A percentile compares a stretch with the other conserved stretches of the same genome.
Evolutionary conservation across 805 yeast species (phyloP).

Genomic region (Wickerhamomyces queroliae): DNA sequence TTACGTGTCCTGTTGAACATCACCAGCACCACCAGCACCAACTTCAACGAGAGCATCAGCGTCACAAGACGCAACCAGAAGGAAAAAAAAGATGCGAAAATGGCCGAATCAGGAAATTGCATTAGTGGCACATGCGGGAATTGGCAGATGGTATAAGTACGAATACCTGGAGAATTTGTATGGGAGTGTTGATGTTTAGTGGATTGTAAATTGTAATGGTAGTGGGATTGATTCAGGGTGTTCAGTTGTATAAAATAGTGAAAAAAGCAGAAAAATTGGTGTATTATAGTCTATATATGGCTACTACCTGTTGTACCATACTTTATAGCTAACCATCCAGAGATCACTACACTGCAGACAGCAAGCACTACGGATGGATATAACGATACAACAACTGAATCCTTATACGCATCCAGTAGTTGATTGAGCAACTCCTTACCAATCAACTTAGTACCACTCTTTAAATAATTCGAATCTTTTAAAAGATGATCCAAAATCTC

Average conservation of each 20-base stretch:
- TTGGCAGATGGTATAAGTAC: no score
- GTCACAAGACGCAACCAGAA: neutral
- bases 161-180: no score
- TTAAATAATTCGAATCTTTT: constrained; percentile 1
- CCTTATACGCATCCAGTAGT: constrained; percentile 1
- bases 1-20: no score
- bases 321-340: neutral
- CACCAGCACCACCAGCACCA: neutral
- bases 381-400: neutral
- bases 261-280: no score
- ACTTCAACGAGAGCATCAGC: neutral
- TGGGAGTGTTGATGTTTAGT: no score
- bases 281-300: no score
- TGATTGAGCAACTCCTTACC: neutral
- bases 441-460: neutral
- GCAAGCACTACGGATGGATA: neutral
- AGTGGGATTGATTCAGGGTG: no score
- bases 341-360: neutral
- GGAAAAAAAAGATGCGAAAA: no score
- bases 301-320: neutral
- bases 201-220: no score
- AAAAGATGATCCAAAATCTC: neutral
- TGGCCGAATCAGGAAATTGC: no score
- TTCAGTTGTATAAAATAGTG: no score
- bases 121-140: no score